Base-by-base conservation (phyloP, 2,329 filamentous ascomycete species). In the Sclerotinia borealis region DNA sequence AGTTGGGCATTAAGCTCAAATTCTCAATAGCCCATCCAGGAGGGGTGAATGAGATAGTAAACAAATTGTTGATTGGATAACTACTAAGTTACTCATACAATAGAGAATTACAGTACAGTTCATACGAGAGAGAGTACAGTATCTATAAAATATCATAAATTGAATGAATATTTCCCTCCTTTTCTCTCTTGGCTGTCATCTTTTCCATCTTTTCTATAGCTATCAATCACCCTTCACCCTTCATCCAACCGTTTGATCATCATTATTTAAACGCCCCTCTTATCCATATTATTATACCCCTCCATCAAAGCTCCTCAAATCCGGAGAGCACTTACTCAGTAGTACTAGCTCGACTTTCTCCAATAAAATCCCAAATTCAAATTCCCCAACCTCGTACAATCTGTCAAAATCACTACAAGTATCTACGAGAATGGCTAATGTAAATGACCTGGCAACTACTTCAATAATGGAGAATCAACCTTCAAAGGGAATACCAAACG, bases 401-500 rank as follows among this genome's bases (percentile, higher is more conserved):
- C 37, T 59, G 22, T 59, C 43, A 31, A 58, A 48, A 52, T 31
- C 31, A 62, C n/a, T 29, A n/a, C n/a, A n/a, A n/a, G n/a, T n/a
- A 60, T 51, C 29, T 41, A 31, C 45, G 61, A 73, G 61, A 39
- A 75, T 75, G 73, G 71, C 67, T 54, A 66, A 37, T 36, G 66
- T 66, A 31, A 70, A 71, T 64, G 64, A 72, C 58, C 65, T 70
- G 19, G 70, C 72, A 10, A 66, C 62, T 52, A 71, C 73, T 59
- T 70, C 72, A 9, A 50, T 72, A 56, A 66, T 68, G 63, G 64
- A 63, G 22, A 68, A 71, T 45, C 78, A 78, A 65, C 76, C 79
- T 61, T 77, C 80, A 34, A 78, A 78, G 64, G 77, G 83, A 54
- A 76, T 86, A 50, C 82, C 87, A 58, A 85, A 82, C 58, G 89